phyloP scores from a whole-genome alignment of 768 basidiomycete genomes.

The Coprinopsis strossmayeri region DNA sequence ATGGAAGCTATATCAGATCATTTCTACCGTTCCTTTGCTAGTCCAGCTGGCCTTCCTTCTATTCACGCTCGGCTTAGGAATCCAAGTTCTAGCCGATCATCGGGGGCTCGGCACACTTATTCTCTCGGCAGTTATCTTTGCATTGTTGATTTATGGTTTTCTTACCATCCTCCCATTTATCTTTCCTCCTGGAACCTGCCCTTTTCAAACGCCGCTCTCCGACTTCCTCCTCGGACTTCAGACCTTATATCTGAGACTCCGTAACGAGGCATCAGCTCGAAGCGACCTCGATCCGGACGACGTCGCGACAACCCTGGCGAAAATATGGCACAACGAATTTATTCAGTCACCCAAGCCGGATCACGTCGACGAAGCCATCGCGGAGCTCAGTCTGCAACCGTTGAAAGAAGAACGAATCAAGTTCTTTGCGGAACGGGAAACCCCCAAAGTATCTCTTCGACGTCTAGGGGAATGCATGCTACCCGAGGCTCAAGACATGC shows the following conservation, averaged over 20 bases:
- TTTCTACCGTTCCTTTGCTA: conserved; percentile 14
- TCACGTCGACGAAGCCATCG: conserved; percentile 7
- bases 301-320: neutral
- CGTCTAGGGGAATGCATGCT: neutral
- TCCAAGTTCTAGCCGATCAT: conserved; percentile 4
- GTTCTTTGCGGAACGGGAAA: neutral
- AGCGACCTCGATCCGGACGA: neutral
- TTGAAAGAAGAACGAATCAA: neutral
- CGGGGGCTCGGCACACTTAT: neutral
- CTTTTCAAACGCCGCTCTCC: conserved; percentile 8
- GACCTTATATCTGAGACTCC: neutral
- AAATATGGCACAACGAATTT: conserved; percentile 1
- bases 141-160: neutral
- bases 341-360: conserved; percentile 5
- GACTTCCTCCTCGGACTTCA: neutral
- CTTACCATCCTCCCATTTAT: conserved; percentile 4
- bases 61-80: conserved; percentile 16
- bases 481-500: neutral
- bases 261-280: neutral
- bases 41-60: conserved; percentile 16
- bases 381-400: neutral
- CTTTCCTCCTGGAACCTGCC: neutral
- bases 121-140: neutral
- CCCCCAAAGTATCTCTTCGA: neutral
- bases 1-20: conserved; percentile 13